Percentiles rank a stretch among this genome's conserved stretches.
These are phyloP conservation scores for Stephania japonica DNA, from an alignment of 164 flowering plant genomes.

Conservation along the genomic window DNA sequence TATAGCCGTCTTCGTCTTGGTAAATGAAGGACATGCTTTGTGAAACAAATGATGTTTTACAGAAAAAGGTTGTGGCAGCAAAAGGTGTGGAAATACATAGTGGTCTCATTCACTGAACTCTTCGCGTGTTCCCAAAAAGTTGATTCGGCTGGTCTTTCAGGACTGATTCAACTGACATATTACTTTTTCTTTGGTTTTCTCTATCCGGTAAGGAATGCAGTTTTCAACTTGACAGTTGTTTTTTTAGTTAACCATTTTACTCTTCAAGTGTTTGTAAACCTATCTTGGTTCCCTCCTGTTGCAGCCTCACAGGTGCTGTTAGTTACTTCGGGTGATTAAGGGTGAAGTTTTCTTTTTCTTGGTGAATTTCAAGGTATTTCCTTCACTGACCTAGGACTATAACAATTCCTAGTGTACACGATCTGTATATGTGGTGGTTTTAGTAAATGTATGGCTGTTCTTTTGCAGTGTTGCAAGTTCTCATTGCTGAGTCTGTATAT, in stretches of 20 bases:
- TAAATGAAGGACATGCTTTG: conserved; percentile 16
- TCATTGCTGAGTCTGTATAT: conserved; percentile 18
- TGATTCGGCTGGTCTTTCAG: conserved; percentile 8
- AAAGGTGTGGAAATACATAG: conserved; percentile 6
- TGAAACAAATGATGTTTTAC: background rate
- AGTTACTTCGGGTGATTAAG: conserved; percentile 10
- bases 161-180: background rate
- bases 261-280: background rate
- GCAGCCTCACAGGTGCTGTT: conserved; percentile 16
- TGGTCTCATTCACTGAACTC: conserved; percentile 5
- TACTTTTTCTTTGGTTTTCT: background rate
- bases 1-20: conserved; percentile 47
- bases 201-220: background rate
- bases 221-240: background rate
- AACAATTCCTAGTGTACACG: conserved; percentile 17
- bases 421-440: conserved; percentile 14
- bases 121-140: background rate
- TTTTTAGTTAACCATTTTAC: background rate
- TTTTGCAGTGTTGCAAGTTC: conserved; percentile 11
- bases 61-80: conserved; percentile 11
- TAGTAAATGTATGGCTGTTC: conserved; percentile 12
- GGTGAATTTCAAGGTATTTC: conserved; percentile 17
- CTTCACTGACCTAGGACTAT: conserved; percentile 11
- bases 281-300: background rate
- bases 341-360: conserved; percentile 16